These are phyloP conservation scores for Vigna angularis DNA, from an alignment of 306 rosid genomes.

Conservation along the genomic window DNA sequence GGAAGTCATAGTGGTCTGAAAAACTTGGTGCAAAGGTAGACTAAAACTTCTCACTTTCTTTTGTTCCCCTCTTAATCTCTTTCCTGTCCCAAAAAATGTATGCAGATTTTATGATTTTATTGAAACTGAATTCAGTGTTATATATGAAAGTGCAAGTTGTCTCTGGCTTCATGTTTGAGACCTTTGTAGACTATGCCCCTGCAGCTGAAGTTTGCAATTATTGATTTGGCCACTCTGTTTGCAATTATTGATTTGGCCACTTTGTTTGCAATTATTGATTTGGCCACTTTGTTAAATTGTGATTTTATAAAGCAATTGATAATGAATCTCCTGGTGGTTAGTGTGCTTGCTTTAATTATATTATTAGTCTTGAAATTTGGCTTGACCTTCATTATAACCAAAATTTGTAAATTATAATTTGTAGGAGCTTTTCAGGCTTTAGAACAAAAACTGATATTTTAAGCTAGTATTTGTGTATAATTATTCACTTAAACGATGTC, in stretches of 20 bases:
- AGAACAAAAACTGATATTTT: neutral
- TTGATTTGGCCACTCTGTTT: neutral
- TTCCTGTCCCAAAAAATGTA: neutral
- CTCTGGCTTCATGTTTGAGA: constrained; percentile 3
- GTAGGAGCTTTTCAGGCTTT: neutral
- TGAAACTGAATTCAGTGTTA: neutral
- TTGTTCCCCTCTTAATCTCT: neutral
- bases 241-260: neutral
- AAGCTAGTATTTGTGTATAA: constrained; percentile 19
- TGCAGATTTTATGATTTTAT: neutral
- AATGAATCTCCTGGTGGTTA: constrained; percentile 12
- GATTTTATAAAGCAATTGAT: constrained; percentile 14
- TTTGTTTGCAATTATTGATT: constrained; percentile 7
- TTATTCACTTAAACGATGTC: constrained; percentile 13
- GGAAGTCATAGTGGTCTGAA: constrained; percentile 91
- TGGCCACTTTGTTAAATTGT: neutral
- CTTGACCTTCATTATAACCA: neutral
- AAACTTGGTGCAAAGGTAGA: constrained; percentile 90
- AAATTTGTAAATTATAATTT: neutral
- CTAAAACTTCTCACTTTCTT: constrained; percentile 20
- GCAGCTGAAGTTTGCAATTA: neutral
- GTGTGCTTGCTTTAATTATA: constrained; percentile 5
- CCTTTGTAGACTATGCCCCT: neutral
- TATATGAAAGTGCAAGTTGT: constrained; percentile 8
- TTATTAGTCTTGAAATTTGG: neutral